Percentiles rank a stretch among this genome's conserved stretches.
These are phyloP conservation scores for Saccharomyces jurei DNA, from an alignment of 805 yeast species.

Conservation along the genomic window DNA sequence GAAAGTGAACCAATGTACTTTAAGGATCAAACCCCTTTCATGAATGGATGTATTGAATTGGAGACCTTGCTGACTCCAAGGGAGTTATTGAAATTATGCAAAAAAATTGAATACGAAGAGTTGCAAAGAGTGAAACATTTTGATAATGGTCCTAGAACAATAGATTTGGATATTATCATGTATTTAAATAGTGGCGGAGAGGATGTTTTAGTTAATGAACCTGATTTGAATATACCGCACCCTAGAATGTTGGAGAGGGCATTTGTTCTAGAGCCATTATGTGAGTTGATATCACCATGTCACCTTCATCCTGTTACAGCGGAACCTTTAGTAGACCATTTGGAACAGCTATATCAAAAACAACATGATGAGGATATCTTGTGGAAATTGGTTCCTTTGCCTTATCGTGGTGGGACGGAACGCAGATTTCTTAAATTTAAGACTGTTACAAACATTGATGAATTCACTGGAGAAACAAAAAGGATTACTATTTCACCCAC, in stretches of 20 bases:
- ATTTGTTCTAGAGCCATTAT: slow-evolving; percentile 82
- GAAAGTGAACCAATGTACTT: slow-evolving; percentile 91
- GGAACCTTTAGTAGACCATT: slow-evolving; percentile 65
- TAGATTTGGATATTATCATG: slow-evolving; percentile 80
- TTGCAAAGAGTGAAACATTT: slow-evolving; percentile 65
- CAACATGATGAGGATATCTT: slow-evolving; percentile 46
- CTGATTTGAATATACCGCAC: slow-evolving; percentile 73
- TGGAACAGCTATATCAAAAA: slow-evolving; percentile 41
- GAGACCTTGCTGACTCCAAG: slow-evolving; percentile 57
- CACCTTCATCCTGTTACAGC: slow-evolving; percentile 77
- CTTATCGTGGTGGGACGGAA: slow-evolving; percentile 15
- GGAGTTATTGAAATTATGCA: slow-evolving; percentile 51
- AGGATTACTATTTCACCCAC: slow-evolving; percentile 35
- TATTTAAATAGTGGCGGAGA: slow-evolving; percentile 35
- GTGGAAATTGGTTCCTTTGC: slow-evolving; percentile 42
- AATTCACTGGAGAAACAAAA: slow-evolving; percentile 34
- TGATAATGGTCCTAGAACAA: slow-evolving; percentile 87
- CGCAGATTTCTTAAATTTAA: slow-evolving; percentile 21
- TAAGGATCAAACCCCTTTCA: slow-evolving; percentile 68
- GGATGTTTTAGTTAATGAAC: slow-evolving; percentile 41
- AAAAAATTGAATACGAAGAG: slow-evolving; percentile 68
- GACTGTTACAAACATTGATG: slow-evolving; percentile 37
- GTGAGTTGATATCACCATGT: slow-evolving; percentile 67
- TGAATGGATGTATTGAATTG: slow-evolving; percentile 73
- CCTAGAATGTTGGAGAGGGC: slow-evolving; percentile 79